Base-by-base conservation (phyloP, 768 basidiomycete species). In the Hysterangium stoloniferum region DNA sequence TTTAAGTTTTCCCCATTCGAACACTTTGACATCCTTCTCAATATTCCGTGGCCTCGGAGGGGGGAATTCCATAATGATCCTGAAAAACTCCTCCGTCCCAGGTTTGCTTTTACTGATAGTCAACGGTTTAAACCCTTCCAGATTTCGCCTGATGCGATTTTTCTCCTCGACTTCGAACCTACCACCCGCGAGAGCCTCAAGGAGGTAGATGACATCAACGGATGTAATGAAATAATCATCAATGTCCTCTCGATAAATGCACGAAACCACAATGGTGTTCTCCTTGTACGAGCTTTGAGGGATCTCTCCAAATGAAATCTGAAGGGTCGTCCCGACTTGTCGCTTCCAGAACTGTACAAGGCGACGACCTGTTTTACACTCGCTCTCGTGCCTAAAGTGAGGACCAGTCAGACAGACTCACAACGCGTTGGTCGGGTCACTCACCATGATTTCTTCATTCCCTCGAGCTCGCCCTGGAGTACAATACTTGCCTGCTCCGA, bases 11-110 rank as follows among this genome's bases (percentile, higher is more conserved):
- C 70, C 71, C 87, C 87, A 90, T 34, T 80, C 77, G 58, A 90
- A 90, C 6, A 89, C 84, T 64, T 90, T 90, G 61, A 99, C 76
- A 60, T 97, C 92, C 73, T 98, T 97, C 62, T 97, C 95, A 55
- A 98, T 99, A 63, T 93, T 94, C 49, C 95, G 76, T 3, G 95
- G 95, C 64, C 90, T 93, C 6, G 95, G 95, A 38, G 81, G 79
- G 0, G 93, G 89, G 62, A 96, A 95, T 45, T 87, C 82, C 95
- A 99, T 97, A 70, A 99, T 93, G 57, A 82, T 76, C 68, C 87
- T 82, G 75, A 97, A 99, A 65, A 97, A 90, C n/a, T 77, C 72
- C 58, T 88, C 87, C 52, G 78, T 83, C 9, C 82, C 85, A 0
- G 76, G 69, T 57, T 88, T 86, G 62, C 79, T 78, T 70, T 96